Base-by-base conservation (phyloP, 2,329 filamentous ascomycete genomes). In the Exophiala alcalophila region DNA sequence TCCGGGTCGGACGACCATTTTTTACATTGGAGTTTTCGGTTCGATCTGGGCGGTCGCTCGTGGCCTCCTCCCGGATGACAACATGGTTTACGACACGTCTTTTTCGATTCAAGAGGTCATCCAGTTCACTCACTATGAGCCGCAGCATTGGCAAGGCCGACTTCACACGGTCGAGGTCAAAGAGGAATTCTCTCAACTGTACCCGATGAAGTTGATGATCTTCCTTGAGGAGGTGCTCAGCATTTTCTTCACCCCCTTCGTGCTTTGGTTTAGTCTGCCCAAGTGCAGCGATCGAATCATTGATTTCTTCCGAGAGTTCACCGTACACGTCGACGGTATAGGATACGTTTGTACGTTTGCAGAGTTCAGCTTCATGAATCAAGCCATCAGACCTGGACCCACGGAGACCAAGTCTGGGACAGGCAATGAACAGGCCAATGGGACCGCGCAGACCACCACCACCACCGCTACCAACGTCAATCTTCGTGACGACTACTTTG, bases 271-370 rank as follows among this genome's bases (percentile, higher is more conserved):
- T 60, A 90, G 86, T 49, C 74, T 97, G 23, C 88, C 90, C 0
- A 84, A 82, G 55, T 94, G 86, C 63, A 91, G 86, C 61, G 91
- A 97, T 55, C 86, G 90, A 46, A 84, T 98, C 51, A 83, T 97
- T 45, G 92, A 98, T 66, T 98, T 98, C 66, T 97, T 98, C 71
- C 83, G 92, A 26, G 92, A 98, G 61, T 96, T 97, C 56, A 97
- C 92, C 0, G 82, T 98, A 15, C 90, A 98, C 56, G 91, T 98
- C 11, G 92, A 98, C 59, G 92, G 92, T 0, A 76, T 98, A 24
- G 92, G 92, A 15, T 91, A 96, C 54, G 88, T 97, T 8, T 98
- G 92, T 65, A 96, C 91, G 1, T 97, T 96, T 67, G 92, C 92
- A 3, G 88, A 95, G 24, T 98, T 98, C 58, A 87, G 96, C 52